Evolutionary conservation across 441 rosid genomes (phyloP), one percentile per base, ranked within the genome.

Genomic region (Syzygium syzygioides): DNA sequence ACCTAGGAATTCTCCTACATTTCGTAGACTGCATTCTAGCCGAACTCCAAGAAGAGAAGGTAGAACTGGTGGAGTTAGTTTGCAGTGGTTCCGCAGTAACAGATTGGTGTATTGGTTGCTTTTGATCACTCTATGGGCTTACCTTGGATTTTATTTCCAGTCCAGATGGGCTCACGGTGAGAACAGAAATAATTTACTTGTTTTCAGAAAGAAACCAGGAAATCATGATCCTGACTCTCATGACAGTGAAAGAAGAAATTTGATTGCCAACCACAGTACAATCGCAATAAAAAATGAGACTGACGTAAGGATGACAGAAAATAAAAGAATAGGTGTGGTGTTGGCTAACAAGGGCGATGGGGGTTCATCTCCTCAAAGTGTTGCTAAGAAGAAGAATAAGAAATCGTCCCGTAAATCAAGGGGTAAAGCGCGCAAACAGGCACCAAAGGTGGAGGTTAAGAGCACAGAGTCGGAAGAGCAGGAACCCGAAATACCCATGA

Each of bases 91-190:
- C 93, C 94, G 97, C 59, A 96, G 93, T 89, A 96, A 92, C 92
- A 92, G 96, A 15, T 79, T 96, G 87, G 89, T 96, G 68, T 96
- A 95, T 80, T 97, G 98, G 99, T 91, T 97, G 90, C 90, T 88
- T 68, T 86, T 88, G 87, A 88, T 88, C 90, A 85, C 90, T 68
- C 85, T 88, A 14, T 88, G 90, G 90, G 84, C 90, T 85, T 88
- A 88, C 80, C 98, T 97, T 88, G 99, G 98, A 52, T 98, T 98
- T 90, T 97, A 95, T 88, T 96, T 97, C 32, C 99, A 98, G 94
- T 98, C 99, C 64, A 92, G 95, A 90, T 98, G 99, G 99, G 99
- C 99, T 86, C 99, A 98, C 91, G 98, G 94, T 86, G 93, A 95
- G 94, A 94, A 96, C 89, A 92, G 92, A 87, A 96, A 97, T 57